These are phyloP conservation scores for Syzygium aqueum DNA, from an alignment of 345 rosid species.

Conservation along the genomic window DNA sequence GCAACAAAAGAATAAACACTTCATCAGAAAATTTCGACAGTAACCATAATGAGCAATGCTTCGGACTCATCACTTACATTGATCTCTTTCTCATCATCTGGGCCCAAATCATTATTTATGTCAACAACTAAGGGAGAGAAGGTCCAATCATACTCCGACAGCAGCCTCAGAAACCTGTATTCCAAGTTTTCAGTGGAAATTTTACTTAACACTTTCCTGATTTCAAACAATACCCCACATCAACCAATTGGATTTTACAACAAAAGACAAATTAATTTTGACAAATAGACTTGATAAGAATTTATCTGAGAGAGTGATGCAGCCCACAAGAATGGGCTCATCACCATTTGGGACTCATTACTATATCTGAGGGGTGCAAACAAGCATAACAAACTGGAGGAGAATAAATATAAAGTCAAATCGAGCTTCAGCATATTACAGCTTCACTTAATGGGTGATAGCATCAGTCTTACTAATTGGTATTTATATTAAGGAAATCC, in stretches of 20 bases:
- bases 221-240: background rate
- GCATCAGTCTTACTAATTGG: background rate
- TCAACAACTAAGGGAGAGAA: slow-evolving; percentile 78
- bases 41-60: background rate
- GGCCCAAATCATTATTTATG: slow-evolving; percentile 66
- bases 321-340: background rate
- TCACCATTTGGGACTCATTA: background rate
- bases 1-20: background rate
- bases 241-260: background rate
- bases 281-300: background rate
- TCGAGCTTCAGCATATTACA: background rate
- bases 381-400: background rate
- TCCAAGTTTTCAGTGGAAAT: slow-evolving; percentile 1
- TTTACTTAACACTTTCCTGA: background rate
- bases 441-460: background rate
- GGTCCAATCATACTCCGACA: slow-evolving; percentile 76
- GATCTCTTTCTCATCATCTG: slow-evolving; percentile 64
- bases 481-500: background rate
- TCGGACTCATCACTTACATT: slow-evolving; percentile 29
- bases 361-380: background rate
- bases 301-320: background rate
- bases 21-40: background rate
- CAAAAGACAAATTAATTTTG: background rate
- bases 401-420: background rate
- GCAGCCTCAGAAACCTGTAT: slow-evolving; percentile 70